phyloP scores from a whole-genome alignment of 139 green algal genomes.

The Chlorella sp. region DNA sequence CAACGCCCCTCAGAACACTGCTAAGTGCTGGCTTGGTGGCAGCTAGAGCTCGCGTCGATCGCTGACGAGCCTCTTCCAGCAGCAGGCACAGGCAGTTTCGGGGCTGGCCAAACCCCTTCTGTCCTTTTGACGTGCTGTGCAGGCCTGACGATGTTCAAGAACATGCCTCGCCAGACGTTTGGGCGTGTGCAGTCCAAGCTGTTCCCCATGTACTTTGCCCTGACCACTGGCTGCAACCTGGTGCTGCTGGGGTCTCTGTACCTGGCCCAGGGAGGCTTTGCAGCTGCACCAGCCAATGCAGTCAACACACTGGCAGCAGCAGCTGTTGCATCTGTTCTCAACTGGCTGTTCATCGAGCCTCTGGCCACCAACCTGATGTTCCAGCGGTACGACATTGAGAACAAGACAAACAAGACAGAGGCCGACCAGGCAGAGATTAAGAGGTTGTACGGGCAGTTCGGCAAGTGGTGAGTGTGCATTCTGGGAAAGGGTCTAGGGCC shows the following conservation, averaged over 20 bases:
- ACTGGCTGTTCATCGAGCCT: conserved; percentile 57
- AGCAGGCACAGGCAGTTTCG: too few relatives aligned
- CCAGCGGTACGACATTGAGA: conserved; percentile 64
- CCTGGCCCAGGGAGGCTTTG: conserved; percentile 1
- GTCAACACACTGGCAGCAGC: conserved; percentile 20
- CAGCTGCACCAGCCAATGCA: too few relatives aligned
- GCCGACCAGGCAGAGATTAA: conserved; percentile 33
- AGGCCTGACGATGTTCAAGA: conserved; percentile 63
- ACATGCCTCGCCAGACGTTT: conserved; percentile 61
- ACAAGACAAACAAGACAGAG: conserved; percentile 26
- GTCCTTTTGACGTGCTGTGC: too few relatives aligned
- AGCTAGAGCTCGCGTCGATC: too few relatives aligned
- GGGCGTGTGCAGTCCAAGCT: conserved; percentile 54
- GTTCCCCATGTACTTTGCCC: conserved; percentile 49
- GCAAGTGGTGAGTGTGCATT: too few relatives aligned
- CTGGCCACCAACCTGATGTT: conserved; percentile 57
- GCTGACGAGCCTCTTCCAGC: too few relatives aligned
- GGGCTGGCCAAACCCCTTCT: too few relatives aligned
- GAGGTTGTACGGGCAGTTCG: conserved; percentile 49
- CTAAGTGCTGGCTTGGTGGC: too few relatives aligned
- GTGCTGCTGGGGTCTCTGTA: conserved; percentile 23
- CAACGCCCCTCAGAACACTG: too few relatives aligned
- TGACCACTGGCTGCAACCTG: conserved; percentile 22
- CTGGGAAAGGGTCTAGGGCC: too few relatives aligned
- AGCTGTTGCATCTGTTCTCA: conserved; percentile 35